Percentiles rank a stretch among this genome's conserved stretches.
phyloP scores from a whole-genome alignment of 2,329 filamentous ascomycete genomes.

The Tympanopsis confertula region DNA sequence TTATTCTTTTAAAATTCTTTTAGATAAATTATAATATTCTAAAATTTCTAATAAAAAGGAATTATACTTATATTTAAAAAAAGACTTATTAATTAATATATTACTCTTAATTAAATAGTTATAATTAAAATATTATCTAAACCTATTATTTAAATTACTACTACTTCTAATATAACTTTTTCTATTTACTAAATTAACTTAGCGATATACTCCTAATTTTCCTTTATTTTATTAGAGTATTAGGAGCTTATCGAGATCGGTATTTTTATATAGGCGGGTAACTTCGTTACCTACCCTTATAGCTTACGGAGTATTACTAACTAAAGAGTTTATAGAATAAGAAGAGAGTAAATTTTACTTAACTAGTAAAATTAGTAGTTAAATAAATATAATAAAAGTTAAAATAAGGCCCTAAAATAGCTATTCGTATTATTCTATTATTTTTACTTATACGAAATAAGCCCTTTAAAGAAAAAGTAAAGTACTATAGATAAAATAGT shows the following conservation, averaged over 20 bases:
- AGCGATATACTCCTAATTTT: slow-evolving; percentile 4
- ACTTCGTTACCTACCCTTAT: no score
- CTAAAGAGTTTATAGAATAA: no score
- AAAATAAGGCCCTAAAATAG: no score
- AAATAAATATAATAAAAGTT: no score
- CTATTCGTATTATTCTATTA: no score
- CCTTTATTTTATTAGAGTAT: slow-evolving; percentile 4
- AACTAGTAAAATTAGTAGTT: no score
- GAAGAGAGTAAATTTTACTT: no score
- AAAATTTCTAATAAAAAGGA: neutral
- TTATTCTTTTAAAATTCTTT: neutral
- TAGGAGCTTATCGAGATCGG: slow-evolving; percentile 2
- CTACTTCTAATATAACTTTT: slow-evolving; percentile 1
- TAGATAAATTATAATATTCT: neutral
- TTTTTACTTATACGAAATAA: no score
- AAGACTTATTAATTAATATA: neutral
- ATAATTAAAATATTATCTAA: slow-evolving; percentile 3
- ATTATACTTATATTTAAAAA: neutral
- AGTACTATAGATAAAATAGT: no score
- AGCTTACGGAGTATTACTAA: no score
- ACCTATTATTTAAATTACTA: slow-evolving; percentile 3
- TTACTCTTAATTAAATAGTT: slow-evolving; percentile 1
- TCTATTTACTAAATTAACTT: slow-evolving; percentile 1
- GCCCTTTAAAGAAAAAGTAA: no score
- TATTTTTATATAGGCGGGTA: slow-evolving; percentile 4